Evolutionary conservation across 2,329 filamentous ascomycete species (phyloP), one percentile per base, ranked within the genome.

Genomic region (Akanthomyces dipterigenus): DNA sequence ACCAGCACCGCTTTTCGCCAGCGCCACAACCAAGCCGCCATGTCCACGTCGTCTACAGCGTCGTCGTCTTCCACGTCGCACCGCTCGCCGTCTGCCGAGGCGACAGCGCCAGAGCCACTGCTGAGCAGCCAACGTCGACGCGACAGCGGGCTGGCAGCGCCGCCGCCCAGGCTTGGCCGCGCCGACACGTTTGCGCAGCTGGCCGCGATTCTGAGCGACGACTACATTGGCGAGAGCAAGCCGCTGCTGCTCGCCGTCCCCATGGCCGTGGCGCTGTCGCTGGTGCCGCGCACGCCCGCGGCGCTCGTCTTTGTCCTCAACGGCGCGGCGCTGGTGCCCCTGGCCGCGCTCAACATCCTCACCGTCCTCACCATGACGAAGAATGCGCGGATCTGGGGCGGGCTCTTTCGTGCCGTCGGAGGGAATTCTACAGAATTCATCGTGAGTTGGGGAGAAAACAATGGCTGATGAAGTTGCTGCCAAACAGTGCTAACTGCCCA

Each of bases 401-500:
- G 63, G 14, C 34, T 64, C 18, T n/a, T 64, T 18, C 46, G 63
- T 28, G 63, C 63, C 3, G 54, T 62, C 0, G 61, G 63, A 16
- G 63, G 63, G 22, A 65, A 65, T 50, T 45, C 53, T 22, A 64
- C 62, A 2, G 63, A 65, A 42, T 61, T 65, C 28, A 42, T 56
- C 5, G 63, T 65, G 40, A 57, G 60, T 60, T n/a, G n/a, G n/a
- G n/a, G 31, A 34, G 2, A 34, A 31, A 6, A 34, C 2, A 9
- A 34, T 11, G 31, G 31, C 31, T 34, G 31, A 6, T 34, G 31
- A n/a, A n/a, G n/a, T n/a, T n/a, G n/a, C n/a, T n/a, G n/a, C n/a
- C n/a, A n/a, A n/a, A n/a, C n/a, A n/a, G n/a, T n/a, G 20, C 31
- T 53, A 51, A 51, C 31, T 14, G 28, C 12, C 31, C 16, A 20